These are phyloP conservation scores for Lachnellula occidentalis DNA, from an alignment of 2,329 filamentous ascomycete species.

Conservation along the genomic window DNA sequence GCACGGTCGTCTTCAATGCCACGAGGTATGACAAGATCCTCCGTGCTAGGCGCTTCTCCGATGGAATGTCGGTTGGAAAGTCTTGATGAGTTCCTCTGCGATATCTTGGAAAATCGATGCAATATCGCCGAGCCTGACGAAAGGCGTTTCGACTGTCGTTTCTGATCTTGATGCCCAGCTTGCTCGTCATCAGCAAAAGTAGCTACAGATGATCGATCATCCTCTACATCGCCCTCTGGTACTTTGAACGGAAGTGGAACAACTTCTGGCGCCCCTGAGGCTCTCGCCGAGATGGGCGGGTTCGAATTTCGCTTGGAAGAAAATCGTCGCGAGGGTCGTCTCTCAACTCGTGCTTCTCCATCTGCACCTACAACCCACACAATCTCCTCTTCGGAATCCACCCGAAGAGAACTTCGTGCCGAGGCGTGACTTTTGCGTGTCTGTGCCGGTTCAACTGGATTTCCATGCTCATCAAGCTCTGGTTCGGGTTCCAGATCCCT, in stretches of 20 bases:
- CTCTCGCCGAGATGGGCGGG: constrained; percentile 33
- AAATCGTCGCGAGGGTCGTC: constrained; percentile 23
- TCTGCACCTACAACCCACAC: constrained; percentile 30
- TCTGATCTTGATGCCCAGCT: constrained; percentile 40
- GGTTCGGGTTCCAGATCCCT: constrained; percentile 16
- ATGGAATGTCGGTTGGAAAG: constrained; percentile 24
- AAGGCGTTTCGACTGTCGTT: constrained; percentile 44
- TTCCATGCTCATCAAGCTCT: constrained; percentile 29
- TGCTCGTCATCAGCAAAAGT: constrained; percentile 61
- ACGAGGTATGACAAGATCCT: constrained; percentile 40
- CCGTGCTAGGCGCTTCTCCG: constrained; percentile 28
- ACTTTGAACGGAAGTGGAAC: constrained; percentile 62
- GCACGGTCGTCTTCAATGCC: constrained; percentile 34
- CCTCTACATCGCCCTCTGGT: constrained; percentile 41
- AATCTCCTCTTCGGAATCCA: constrained; percentile 31
- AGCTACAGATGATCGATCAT: constrained; percentile 61
- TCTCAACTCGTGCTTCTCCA: constrained; percentile 28
- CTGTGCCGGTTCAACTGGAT: constrained; percentile 49
- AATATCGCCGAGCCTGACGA: constrained; percentile 42
- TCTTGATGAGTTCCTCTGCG: constrained; percentile 10
- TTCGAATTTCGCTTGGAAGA: constrained; percentile 23
- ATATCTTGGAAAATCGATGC: constrained; percentile 19
- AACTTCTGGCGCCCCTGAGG: constrained; percentile 41
- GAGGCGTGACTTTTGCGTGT: constrained; percentile 39
- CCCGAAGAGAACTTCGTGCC: constrained; percentile 13